Base-by-base conservation (phyloP, 306 rosid species). In the Cercis canadensis region DNA sequence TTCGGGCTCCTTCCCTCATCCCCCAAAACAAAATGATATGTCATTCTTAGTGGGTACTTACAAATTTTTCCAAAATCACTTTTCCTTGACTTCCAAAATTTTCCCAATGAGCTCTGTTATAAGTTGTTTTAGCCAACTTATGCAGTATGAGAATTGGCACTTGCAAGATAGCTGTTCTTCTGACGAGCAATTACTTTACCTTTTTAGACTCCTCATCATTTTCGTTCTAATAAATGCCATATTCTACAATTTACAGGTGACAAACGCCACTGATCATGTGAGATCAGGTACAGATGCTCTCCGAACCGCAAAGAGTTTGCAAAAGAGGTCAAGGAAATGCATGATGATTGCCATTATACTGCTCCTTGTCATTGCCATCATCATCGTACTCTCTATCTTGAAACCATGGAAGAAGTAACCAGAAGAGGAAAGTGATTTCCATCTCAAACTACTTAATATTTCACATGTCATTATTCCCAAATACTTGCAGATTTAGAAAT, bases 261-360 rank as follows among this genome's bases (percentile, higher is more conserved):
- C 88, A 78, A 92, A 90, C 13, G 84, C 97, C 61, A 92, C 91
- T 39, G 97, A 92, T 75, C 86, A 90, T 56, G 92, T 92, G 62
- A 77, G 67, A 65, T 16, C 74, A 32, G 98, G 96, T 2, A 90
- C 84, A 57, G 92, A 83, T 9, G 92, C 98, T 33, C 88, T 90
- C 39, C 78, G 80, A 40, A 80, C 86, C 4, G 96, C 98, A 4
- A 92, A 87, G 85, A 80, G 80, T 66, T 70, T 90, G 77, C 98
- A 88, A 62, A 90, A 74, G 84, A 85, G 54, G 77, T 85, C 98
- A 7, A 86, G 98, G 75, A 92, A 90, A 73, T 92, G 98, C 96
- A 90, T 92, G 97, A 80, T 90, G 76, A 88, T 90, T 33, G 40
- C 89, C 75, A 79, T 90, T 12, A 68, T 88, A 62, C 70, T 90